Base-by-base conservation (phyloP, 2,329 filamentous ascomycete species). In the Elsinoe ampelina region DNA sequence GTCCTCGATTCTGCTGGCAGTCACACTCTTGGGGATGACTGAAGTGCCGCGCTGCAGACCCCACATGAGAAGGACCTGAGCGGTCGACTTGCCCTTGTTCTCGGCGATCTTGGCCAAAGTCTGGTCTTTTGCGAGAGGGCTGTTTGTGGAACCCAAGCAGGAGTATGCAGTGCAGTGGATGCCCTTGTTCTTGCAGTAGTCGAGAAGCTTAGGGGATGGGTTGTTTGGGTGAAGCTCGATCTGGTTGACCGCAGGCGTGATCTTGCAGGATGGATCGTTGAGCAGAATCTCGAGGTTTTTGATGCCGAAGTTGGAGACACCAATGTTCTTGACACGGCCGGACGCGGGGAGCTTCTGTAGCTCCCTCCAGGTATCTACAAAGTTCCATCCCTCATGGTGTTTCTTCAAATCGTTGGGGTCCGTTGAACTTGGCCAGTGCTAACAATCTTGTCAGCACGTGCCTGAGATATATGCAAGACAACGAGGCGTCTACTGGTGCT, bases 21-120 rank as follows among this genome's bases (percentile, higher is more conserved):
- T 90, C 58, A 91, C 86, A 54, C 81, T 86, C 80, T 95, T 95
- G 65, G 89, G 89, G 65, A 95, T 89, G 54, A 95, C 88, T 62
- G 82, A 86, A 77, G 85, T 89, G 58, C 86, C 88, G 68, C 89
- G 84, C 70, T 87, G 82, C 57, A 95, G 74, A 61, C 88, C 89
- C 88, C 89, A 95, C 65, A 83, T 76, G 61, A 95, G 74, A 65
- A 93, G 74, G 54, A 90, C 81, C 77, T 95, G 86, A 75, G 90
- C 84, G 8, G 80, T 76, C 12, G 83, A 83, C 75, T 83, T 84
- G 67, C 80, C 80, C 74, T 87, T 86, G 62, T 71, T 72, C 51
- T 61, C 59, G 11, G 59, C 59, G 52, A 89, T 74, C 59, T 77
- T 72, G 58, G 78, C 73, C 22, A 90, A 76, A 15, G 78, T 81